phyloP scores from a whole-genome alignment of 2,329 filamentous ascomycete genomes.

The Cordyceps tenuipes region DNA sequence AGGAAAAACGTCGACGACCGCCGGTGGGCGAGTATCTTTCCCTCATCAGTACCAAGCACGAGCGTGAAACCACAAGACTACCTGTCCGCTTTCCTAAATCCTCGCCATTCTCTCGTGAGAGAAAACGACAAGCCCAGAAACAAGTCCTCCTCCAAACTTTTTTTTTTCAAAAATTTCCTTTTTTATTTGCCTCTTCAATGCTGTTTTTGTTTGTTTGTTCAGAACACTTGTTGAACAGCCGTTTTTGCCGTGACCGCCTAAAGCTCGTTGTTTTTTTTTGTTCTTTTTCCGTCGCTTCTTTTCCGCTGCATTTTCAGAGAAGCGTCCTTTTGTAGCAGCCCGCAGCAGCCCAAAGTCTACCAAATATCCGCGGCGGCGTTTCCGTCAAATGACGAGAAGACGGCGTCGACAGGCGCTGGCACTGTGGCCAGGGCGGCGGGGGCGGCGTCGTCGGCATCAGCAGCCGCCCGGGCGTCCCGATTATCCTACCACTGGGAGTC shows the following conservation, averaged over 20 bases:
- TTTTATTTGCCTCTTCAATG: background rate
- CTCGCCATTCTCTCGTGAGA: background rate
- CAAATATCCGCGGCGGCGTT: slow-evolving; percentile 3
- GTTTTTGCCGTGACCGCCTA: background rate
- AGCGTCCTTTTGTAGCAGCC: too few relatives aligned
- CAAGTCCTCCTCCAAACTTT: background rate
- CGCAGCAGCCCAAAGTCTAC: background rate
- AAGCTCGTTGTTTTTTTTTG: background rate
- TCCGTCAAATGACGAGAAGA: slow-evolving; percentile 1
- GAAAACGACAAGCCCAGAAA: background rate
- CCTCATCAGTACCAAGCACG: slow-evolving; percentile 80
- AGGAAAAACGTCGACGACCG: slow-evolving; percentile 13
- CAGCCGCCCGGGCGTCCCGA: slow-evolving; percentile 13
- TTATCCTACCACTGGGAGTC: slow-evolving; percentile 44
- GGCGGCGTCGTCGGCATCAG: background rate
- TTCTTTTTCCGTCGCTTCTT: background rate
- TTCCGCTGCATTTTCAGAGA: background rate
- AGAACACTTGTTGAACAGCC: background rate
- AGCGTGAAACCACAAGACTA: slow-evolving; percentile 16
- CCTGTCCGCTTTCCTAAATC: slow-evolving; percentile 1
- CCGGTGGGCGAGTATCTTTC: slow-evolving; percentile 81
- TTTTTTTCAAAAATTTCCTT: background rate
- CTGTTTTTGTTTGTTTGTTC: background rate
- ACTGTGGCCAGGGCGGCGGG: background rate
- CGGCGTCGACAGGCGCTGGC: background rate